phyloP scores from a whole-genome alignment of 2,329 filamentous ascomycete genomes.

The Leptodontidium sp. region DNA sequence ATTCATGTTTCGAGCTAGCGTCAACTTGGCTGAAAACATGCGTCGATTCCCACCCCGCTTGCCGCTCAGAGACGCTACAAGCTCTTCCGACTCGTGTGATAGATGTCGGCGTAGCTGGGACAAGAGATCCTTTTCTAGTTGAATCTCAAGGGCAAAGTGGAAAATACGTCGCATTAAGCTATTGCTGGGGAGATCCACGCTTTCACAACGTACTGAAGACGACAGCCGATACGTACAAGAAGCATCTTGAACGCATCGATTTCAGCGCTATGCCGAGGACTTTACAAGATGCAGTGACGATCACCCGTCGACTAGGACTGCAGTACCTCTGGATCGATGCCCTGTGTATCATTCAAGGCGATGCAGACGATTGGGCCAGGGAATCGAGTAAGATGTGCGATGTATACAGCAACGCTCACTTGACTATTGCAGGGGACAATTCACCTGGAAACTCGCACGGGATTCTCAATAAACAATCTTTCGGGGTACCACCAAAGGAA shows the following conservation, averaged over 20 bases:
- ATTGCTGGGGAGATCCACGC: background rate
- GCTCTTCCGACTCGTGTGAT: background rate
- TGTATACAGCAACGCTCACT: background rate
- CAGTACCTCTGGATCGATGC: constrained; percentile 4
- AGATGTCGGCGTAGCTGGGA: background rate
- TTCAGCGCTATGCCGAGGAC: background rate
- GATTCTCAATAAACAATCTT: background rate
- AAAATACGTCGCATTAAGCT: background rate
- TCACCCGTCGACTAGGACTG: background rate
- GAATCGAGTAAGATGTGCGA: constrained; percentile 10
- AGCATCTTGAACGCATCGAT: background rate
- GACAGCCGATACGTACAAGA: background rate
- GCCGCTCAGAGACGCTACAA: background rate
- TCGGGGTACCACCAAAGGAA: background rate
- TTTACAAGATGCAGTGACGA: background rate
- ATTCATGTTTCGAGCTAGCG: background rate
- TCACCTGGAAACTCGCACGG: background rate
- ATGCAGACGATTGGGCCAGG: background rate
- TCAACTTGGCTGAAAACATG: background rate
- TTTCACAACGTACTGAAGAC: background rate
- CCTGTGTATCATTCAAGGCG: background rate
- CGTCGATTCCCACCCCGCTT: background rate
- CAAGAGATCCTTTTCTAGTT: background rate
- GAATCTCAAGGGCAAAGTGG: background rate
- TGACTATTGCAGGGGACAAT: background rate